phyloP scores from a whole-genome alignment of 768 basidiomycete genomes.

The Rhodosporidiobolus sp. region DNA sequence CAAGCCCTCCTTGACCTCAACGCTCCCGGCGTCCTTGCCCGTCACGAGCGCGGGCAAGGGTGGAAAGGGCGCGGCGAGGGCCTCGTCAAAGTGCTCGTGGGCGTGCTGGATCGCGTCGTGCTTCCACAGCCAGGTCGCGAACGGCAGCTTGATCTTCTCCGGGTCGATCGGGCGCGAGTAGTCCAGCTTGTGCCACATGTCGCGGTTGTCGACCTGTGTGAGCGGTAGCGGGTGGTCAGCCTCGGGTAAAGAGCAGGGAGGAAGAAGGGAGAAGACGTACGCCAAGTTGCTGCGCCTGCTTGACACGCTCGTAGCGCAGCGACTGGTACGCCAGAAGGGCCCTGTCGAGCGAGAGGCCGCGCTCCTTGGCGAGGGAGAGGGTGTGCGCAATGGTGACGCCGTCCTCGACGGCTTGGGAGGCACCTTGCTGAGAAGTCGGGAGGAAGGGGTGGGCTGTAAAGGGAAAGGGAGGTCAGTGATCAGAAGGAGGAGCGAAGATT shows the following conservation, averaged over 20 bases:
- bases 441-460: slow-evolving; percentile 46
- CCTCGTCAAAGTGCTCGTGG: background rate
- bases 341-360: slow-evolving; percentile 19
- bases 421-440: slow-evolving; percentile 45
- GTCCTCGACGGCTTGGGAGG: slow-evolving; percentile 44
- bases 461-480: background rate
- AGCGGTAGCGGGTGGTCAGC: too few species aligned
- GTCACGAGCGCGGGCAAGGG: too few species aligned
- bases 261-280: background rate
- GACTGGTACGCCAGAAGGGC: slow-evolving; percentile 18
- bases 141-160: slow-evolving; percentile 7
- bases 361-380: slow-evolving; percentile 41
- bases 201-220: background rate
- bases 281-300: slow-evolving; percentile 16
- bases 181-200: background rate
- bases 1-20: too few species aligned
- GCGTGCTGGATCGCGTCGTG: slow-evolving; percentile 17
- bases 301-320: slow-evolving; percentile 20
- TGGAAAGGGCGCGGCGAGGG: background rate
- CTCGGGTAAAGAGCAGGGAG: too few species aligned
- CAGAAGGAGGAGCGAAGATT: too few species aligned
- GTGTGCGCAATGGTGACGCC: slow-evolving; percentile 42
- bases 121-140: background rate
- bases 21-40: too few species aligned
- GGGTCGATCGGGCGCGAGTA: background rate